Percentiles rank a stretch among this genome's conserved stretches.
Evolutionary conservation across 176 grass and related monocot species (phyloP).

Genomic region (Areca catechu): DNA sequence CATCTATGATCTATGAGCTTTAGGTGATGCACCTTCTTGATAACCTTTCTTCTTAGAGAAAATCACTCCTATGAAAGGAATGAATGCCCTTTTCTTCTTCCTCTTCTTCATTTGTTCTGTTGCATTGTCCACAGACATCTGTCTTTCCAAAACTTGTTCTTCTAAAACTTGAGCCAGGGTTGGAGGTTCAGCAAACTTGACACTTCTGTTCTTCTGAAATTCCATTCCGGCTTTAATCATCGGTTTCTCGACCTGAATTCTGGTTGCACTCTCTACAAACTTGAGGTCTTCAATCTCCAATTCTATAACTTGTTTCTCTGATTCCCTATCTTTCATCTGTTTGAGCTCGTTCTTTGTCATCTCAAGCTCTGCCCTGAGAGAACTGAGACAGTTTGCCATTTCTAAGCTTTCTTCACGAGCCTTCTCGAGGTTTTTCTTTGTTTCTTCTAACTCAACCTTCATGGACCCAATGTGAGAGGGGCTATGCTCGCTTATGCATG

Average conservation of each 20-base stretch:
- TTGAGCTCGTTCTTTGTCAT: slow-evolving; percentile 51
- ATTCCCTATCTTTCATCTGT: slow-evolving; percentile 38
- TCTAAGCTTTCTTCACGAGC: slow-evolving; percentile 48
- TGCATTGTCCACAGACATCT: slow-evolving; percentile 28
- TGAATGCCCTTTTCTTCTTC: slow-evolving; percentile 48
- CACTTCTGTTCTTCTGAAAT: slow-evolving; percentile 80
- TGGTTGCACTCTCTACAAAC: slow-evolving; percentile 36
- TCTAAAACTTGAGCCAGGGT: slow-evolving; percentile 7
- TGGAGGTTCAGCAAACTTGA: slow-evolving; percentile 75
- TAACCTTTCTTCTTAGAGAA: slow-evolving; percentile 60
- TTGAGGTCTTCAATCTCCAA: slow-evolving; percentile 49
- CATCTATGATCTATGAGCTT: no score
- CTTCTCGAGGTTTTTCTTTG: slow-evolving; percentile 46
- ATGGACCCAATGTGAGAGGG: slow-evolving; percentile 1
- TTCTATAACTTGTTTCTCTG: slow-evolving; percentile 35
- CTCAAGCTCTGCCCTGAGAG: slow-evolving; percentile 60
- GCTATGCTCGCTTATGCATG: slow-evolving; percentile 15
- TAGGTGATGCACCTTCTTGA: neutral
- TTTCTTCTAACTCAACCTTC: slow-evolving; percentile 37
- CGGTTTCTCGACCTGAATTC: neutral
- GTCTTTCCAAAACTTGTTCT: slow-evolving; percentile 20
- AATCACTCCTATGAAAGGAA: slow-evolving; percentile 55
- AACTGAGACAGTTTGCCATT: slow-evolving; percentile 55
- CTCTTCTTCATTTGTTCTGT: slow-evolving; percentile 36
- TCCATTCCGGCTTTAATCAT: slow-evolving; percentile 10